Evolutionary conservation across 352 stramenopile genomes (phyloP).

Genomic region (Phytophthora hibernalis): DNA sequence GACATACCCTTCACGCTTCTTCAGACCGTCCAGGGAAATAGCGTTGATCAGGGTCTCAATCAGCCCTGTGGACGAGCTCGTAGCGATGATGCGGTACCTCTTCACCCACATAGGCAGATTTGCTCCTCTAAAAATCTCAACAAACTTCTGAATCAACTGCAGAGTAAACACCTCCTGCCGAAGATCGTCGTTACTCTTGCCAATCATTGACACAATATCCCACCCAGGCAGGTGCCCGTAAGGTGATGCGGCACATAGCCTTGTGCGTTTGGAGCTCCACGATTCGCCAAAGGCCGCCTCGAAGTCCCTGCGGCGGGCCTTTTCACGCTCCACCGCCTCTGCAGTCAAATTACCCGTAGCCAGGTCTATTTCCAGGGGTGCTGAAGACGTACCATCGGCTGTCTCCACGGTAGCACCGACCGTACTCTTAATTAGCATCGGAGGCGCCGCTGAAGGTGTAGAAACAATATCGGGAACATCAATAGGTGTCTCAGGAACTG

Average conservation of each 20-base stretch:
- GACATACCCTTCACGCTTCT: slow-evolving; percentile 96
- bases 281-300: slow-evolving; percentile 95
- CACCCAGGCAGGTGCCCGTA: slow-evolving; percentile 91
- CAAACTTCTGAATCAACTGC: slow-evolving; percentile 98
- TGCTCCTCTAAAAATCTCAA: slow-evolving; percentile 96
- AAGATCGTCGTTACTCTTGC: slow-evolving; percentile 99
- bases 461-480: slow-evolving; percentile 61
- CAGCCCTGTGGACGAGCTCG: slow-evolving; percentile 94
- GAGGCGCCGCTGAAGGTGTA: slow-evolving; percentile 54
- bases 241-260: slow-evolving; percentile 87
- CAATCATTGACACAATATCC: slow-evolving; percentile 97
- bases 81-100: slow-evolving; percentile 98
- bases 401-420: slow-evolving; percentile 8
- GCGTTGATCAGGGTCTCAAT: slow-evolving; percentile 98
- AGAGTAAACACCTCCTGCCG: slow-evolving; percentile 99
- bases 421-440: slow-evolving; percentile 29
- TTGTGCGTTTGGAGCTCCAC: slow-evolving; percentile 94
- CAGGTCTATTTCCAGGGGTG: slow-evolving; percentile 67
- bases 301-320: slow-evolving; percentile 79
- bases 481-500: slow-evolving; percentile 73
- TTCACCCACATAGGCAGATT: slow-evolving; percentile 96
- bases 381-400: slow-evolving; percentile 17
- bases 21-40: slow-evolving; percentile 98
- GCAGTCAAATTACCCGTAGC: slow-evolving; percentile 64
- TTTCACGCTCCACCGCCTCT: slow-evolving; percentile 84